A percentile compares a stretch with the other conserved stretches of the same genome.
Evolutionary conservation across 2,329 filamentous ascomycete species (phyloP).

Genomic region (Beauveria sp.): DNA sequence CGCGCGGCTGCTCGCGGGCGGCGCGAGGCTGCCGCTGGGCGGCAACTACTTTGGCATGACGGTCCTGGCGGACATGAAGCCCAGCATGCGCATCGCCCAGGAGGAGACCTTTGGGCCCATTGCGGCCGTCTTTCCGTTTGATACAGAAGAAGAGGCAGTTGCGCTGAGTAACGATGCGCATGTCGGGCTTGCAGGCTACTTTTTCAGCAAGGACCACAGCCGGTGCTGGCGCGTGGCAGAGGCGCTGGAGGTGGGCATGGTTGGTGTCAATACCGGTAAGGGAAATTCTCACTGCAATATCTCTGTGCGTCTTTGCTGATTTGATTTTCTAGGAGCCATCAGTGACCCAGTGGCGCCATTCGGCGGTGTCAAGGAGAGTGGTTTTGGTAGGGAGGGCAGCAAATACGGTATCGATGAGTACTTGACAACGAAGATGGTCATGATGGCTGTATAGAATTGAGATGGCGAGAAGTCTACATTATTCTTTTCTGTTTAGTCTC

Average conservation of each 20-base stretch:
- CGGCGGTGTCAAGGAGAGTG: constrained; percentile 27
- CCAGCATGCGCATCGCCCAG: constrained; percentile 13
- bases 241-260: constrained; percentile 56
- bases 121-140: constrained; percentile 38
- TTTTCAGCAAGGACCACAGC: constrained; percentile 22
- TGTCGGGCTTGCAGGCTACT: constrained; percentile 24
- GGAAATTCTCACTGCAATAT: not conserved
- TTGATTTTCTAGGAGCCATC: constrained; percentile 38
- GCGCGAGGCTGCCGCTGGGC: constrained; percentile 51
- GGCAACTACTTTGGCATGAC: constrained; percentile 63
- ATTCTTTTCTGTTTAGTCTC: too few relatives aligned
- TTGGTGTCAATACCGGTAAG: constrained; percentile 45
- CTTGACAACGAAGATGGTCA: constrained; percentile 59
- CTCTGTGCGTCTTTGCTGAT: not conserved
- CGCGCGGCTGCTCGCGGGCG: constrained; percentile 60
- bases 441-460: not conserved
- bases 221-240: constrained; percentile 35
- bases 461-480: too few relatives aligned
- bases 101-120: constrained; percentile 23
- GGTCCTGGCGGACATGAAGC: constrained; percentile 47
- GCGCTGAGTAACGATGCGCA: constrained; percentile 42
- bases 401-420: constrained; percentile 73
- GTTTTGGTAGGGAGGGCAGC: constrained; percentile 43
- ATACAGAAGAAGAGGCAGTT: constrained; percentile 41
- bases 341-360: constrained; percentile 31